These are phyloP conservation scores for Macrophomina tecta DNA, from an alignment of 2,329 filamentous ascomycete species.

Conservation along the genomic window DNA sequence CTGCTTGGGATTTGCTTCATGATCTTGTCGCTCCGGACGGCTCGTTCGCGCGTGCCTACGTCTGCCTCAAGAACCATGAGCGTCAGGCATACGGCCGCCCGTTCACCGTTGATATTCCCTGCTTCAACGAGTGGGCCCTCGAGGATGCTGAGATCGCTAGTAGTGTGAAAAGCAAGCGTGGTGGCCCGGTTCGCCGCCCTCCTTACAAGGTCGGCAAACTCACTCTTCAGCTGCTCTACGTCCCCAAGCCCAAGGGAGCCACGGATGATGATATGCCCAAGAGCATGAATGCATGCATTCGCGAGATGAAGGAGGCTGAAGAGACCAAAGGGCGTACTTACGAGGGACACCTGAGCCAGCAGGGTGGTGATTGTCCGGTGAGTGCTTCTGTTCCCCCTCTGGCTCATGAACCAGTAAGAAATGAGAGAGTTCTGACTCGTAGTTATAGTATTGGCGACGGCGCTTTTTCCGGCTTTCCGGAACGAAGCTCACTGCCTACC, in stretches of 20 bases:
- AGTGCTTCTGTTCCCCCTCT: slow-evolving; percentile 51
- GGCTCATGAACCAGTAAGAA: background rate
- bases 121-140: slow-evolving; percentile 98
- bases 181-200: slow-evolving; percentile 75
- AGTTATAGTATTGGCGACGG: slow-evolving; percentile 85
- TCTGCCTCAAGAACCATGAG: slow-evolving; percentile 93
- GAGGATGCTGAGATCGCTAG: slow-evolving; percentile 75
- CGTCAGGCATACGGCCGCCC: slow-evolving; percentile 85
- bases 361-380: slow-evolving; percentile 96
- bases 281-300: slow-evolving; percentile 96
- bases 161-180: slow-evolving; percentile 91
- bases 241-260: slow-evolving; percentile 85
- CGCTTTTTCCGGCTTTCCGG: slow-evolving; percentile 95
- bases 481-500: slow-evolving; percentile 90
- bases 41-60: slow-evolving; percentile 91
- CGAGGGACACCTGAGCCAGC: slow-evolving; percentile 92
- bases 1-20: slow-evolving; percentile 84
- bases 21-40: slow-evolving; percentile 89
- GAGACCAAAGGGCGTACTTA: slow-evolving; percentile 77
- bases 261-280: slow-evolving; percentile 98
- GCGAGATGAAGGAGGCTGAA: slow-evolving; percentile 91
- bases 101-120: slow-evolving; percentile 85
- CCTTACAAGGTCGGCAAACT: slow-evolving; percentile 98
- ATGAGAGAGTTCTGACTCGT: slow-evolving; percentile 30
- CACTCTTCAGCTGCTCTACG: slow-evolving; percentile 90